Evolutionary conservation across 768 basidiomycete species (phyloP).

Genomic region (Gloeophyllum trabeum): DNA sequence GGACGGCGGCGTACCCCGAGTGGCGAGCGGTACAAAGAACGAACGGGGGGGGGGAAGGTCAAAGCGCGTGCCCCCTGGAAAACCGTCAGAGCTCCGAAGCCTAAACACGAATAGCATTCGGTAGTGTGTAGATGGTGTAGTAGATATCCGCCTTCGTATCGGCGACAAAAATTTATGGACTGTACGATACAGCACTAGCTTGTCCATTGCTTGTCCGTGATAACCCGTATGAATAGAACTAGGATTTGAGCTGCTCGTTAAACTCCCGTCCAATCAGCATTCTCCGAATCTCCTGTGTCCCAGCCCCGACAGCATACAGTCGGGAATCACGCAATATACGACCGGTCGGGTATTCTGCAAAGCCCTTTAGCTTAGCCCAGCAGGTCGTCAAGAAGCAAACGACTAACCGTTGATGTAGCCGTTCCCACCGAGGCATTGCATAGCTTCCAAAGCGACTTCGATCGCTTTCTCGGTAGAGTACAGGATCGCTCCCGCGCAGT

Average conservation of each 20-base stretch:
- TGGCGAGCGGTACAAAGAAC: too few relatives aligned
- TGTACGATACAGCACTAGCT: background rate
- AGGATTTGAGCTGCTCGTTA: constrained; percentile 45
- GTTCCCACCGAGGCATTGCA: constrained; percentile 92
- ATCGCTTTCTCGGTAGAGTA: constrained; percentile 90
- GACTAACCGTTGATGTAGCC: constrained; percentile 83
- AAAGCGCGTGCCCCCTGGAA: too few relatives aligned
- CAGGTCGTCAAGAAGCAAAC: background rate
- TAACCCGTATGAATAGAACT: background rate
- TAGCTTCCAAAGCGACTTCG: constrained; percentile 82
- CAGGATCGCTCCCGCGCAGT: constrained; percentile 90
- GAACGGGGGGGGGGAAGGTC: too few relatives aligned
- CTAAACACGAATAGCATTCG: too few relatives aligned
- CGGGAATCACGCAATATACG: constrained; percentile 81
- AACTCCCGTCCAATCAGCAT: constrained; percentile 94
- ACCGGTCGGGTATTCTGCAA: constrained; percentile 78
- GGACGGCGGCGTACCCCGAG: too few relatives aligned
- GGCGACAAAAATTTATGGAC: background rate
- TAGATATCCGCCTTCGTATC: background rate
- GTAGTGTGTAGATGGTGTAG: background rate
- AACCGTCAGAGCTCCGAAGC: too few relatives aligned
- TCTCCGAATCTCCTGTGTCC: constrained; percentile 88
- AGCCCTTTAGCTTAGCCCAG: background rate
- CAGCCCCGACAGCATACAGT: constrained; percentile 91
- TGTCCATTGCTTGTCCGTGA: background rate